Base-by-base conservation (phyloP, 805 yeast genomes). In the Starmera dryadoides region DNA sequence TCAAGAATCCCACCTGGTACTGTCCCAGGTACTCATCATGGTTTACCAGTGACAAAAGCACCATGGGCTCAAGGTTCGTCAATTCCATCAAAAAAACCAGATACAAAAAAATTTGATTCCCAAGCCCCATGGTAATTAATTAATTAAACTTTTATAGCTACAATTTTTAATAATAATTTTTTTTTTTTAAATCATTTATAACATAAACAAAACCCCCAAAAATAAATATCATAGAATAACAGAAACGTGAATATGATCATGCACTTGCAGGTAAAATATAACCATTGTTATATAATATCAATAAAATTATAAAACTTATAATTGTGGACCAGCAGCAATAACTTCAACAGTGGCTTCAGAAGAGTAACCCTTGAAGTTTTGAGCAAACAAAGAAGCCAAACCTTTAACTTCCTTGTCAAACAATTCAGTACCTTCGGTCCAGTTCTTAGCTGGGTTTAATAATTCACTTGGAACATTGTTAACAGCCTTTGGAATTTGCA, bases 301-400 rank as follows among this genome's bases (percentile, higher is more conserved):
- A 22, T 22, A 10, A 8, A 7, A 8, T 22, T 22, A 22, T 22
- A 5, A 6, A 22, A 23, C 7, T 38, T 37, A 45, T 19, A 43
- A 8, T 29, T 44, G 71, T 50, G 98, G 98, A 45, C 96, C 98
- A 52, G 97, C 98, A 56, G 93, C 86, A 56, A 82, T 68, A 40
- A 91, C 97, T 62, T 87, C 96, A 21, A 70, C 55, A 29, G 95
- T 85, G 48, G 95, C 87, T 56, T 78, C 85, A 56, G 79, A 77
- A 55, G 86, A 66, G 69, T 91, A 91, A 60, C 77, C 88, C 59
- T 71, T 78, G 62, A 91, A 91, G 75, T 91, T 91, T 63, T 86
- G 88, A 56, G 75, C 75, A 59, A 91, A 91, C 69, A 85, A 71
- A 37, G 64, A 62, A 31, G 88, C 97, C 60, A 91, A 79, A 43